Percentiles rank a stretch among this genome's conserved stretches.
phyloP scores from a whole-genome alignment of 2,329 filamentous ascomycete genomes.

The Paecilomyces sp. region DNA sequence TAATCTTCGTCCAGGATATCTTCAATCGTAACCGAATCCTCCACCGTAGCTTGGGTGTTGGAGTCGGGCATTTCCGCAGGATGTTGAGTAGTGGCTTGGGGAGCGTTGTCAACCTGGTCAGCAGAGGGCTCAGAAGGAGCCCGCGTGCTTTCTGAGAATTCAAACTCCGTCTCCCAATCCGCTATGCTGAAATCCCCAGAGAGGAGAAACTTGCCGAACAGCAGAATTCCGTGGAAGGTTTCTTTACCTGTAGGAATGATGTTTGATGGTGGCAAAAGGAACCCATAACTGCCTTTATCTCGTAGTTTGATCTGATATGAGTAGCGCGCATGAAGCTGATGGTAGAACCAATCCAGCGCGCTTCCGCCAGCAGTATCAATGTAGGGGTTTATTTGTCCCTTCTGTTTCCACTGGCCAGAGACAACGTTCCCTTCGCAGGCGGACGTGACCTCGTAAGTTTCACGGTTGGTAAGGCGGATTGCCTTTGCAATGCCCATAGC shows the following conservation, averaged over 20 bases:
- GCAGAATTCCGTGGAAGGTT: slow-evolving; percentile 72
- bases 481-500: slow-evolving; percentile 82
- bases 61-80: neutral
- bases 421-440: slow-evolving; percentile 75
- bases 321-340: slow-evolving; percentile 72
- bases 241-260: slow-evolving; percentile 89
- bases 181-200: neutral
- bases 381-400: slow-evolving; percentile 37
- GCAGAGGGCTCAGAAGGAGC: neutral
- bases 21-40: neutral
- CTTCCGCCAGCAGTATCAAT: slow-evolving; percentile 75
- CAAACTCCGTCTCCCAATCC: slow-evolving; percentile 5
- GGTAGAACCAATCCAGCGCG: slow-evolving; percentile 92
- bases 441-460: slow-evolving; percentile 68
- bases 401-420: slow-evolving; percentile 17
- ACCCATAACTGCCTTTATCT: slow-evolving; percentile 91
- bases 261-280: slow-evolving; percentile 75
- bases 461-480: slow-evolving; percentile 71
- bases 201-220: slow-evolving; percentile 65
- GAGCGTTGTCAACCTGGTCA: neutral
- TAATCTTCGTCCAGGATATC: slow-evolving; percentile 1
- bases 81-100: neutral
- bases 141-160: neutral
- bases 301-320: slow-evolving; percentile 90
- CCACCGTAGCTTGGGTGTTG: neutral